A percentile compares a stretch with the other conserved stretches of the same genome.
These are phyloP conservation scores for Liquidambar formosana DNA, from an alignment of 164 flowering plant genomes.

Conservation along the genomic window DNA sequence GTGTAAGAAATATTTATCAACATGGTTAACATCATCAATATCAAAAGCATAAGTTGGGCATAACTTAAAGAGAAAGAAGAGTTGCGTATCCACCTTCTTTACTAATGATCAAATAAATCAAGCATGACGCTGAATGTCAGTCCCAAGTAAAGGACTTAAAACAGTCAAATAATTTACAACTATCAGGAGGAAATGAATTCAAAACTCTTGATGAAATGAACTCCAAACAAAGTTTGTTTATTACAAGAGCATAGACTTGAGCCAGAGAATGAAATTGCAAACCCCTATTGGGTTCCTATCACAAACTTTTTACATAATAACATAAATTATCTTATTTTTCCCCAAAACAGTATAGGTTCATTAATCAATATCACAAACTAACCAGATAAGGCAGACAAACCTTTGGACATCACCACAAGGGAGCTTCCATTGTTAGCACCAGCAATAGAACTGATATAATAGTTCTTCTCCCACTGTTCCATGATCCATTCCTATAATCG, in stretches of 20 bases:
- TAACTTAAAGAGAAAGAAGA: not conserved
- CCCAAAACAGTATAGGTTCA: not conserved
- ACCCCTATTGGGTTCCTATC: too few relatives aligned
- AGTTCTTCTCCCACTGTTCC: slow-evolving; percentile 94
- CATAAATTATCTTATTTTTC: not conserved
- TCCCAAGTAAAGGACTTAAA: too few relatives aligned
- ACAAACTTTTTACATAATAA: too few relatives aligned
- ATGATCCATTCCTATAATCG: slow-evolving; percentile 77
- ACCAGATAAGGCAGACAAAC: slow-evolving; percentile 29
- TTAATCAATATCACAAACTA: not conserved
- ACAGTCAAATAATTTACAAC: too few relatives aligned
- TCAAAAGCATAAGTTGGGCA: not conserved
- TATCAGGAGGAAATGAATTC: too few relatives aligned
- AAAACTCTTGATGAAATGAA: too few relatives aligned
- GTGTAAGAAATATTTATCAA: not conserved
- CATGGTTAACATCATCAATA: not conserved
- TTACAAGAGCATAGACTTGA: not conserved
- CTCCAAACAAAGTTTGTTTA: not conserved
- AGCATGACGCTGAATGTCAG: not conserved
- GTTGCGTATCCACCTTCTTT: not conserved
- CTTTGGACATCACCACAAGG: slow-evolving; percentile 93
- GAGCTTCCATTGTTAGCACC: slow-evolving; percentile 85
- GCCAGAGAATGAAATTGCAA: too few relatives aligned
- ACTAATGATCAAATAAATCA: not conserved
- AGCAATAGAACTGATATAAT: slow-evolving; percentile 80